A percentile compares a stretch with the other conserved stretches of the same genome.
phyloP scores from a whole-genome alignment of 1,284 basidiomycete species.

The Bondarzewia mesenterica region DNA sequence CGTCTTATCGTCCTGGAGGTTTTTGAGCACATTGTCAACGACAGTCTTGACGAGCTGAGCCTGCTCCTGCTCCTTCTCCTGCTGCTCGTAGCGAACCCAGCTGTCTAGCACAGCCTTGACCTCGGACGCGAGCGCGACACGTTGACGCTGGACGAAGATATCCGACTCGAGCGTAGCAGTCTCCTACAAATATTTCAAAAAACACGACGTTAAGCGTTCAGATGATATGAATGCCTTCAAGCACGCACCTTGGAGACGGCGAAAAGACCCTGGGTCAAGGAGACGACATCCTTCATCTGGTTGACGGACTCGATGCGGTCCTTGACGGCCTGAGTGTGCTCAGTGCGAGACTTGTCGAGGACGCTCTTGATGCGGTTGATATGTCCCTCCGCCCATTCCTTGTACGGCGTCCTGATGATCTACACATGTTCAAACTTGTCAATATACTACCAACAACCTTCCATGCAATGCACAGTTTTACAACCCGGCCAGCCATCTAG shows the following conservation, averaged over 20 bases:
- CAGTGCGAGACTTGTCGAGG: constrained; percentile 76
- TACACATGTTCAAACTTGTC: constrained; percentile 6
- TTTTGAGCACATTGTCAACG: constrained; percentile 80
- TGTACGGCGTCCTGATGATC: constrained; percentile 72
- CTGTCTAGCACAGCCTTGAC: constrained; percentile 94
- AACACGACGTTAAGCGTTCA: not conserved
- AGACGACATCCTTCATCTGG: constrained; percentile 88
- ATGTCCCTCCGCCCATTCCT: constrained; percentile 86
- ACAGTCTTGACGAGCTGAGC: constrained; percentile 81
- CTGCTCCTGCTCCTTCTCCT: constrained; percentile 95
- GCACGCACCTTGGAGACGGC: constrained; percentile 76
- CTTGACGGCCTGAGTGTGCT: constrained; percentile 93
- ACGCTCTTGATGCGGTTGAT: constrained; percentile 80
- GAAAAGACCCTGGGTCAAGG: constrained; percentile 85
- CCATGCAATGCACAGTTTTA: constrained; percentile 2
- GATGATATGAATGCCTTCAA: too few relatives aligned
- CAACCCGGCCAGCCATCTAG: not conserved
- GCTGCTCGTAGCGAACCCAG: constrained; percentile 97
- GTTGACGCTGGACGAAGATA: constrained; percentile 88
- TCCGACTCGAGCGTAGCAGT: constrained; percentile 89
- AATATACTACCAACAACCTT: not conserved
- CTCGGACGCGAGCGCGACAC: constrained; percentile 81
- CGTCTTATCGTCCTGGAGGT: constrained; percentile 84
- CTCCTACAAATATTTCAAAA: constrained; percentile 65
- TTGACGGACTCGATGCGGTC: constrained; percentile 87